phyloP scores from a whole-genome alignment of 306 rosid genomes.

The Sicyos baderoa region DNA sequence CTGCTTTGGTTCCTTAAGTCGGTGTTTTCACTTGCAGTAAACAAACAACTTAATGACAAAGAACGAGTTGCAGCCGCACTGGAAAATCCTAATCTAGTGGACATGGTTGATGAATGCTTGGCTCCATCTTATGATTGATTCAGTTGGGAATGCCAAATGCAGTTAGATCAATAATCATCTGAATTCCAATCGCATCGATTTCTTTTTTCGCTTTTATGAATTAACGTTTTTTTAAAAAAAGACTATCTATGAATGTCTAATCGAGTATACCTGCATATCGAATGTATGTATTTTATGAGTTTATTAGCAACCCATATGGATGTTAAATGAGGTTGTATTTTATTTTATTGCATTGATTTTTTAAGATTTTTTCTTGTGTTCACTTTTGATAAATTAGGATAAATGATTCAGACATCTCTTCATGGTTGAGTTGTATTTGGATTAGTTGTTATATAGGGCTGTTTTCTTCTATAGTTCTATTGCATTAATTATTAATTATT shows the following conservation, averaged over 20 bases:
- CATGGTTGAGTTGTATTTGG: too few relatives aligned
- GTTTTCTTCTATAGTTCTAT: too few relatives aligned
- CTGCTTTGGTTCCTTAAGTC: neutral
- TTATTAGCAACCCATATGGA: neutral
- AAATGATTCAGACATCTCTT: too few relatives aligned
- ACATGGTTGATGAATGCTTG: conserved; percentile 93
- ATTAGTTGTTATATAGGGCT: too few relatives aligned
- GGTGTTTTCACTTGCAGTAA: conserved; percentile 41
- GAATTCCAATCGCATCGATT: neutral
- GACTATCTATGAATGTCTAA: too few relatives aligned
- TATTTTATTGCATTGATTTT: neutral
- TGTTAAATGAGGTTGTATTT: conserved; percentile 4
- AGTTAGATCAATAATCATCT: conserved; percentile 4
- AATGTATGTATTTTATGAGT: neutral
- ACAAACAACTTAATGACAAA: conserved; percentile 88
- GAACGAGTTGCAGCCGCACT: conserved; percentile 91
- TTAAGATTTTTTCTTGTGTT: neutral
- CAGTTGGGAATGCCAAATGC: conserved; percentile 7
- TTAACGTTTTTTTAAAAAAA: too few relatives aligned
- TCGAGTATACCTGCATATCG: too few relatives aligned
- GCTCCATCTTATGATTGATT: conserved; percentile 57
- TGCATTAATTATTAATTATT: too few relatives aligned
- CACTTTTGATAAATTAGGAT: neutral
- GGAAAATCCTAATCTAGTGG: conserved; percentile 74
- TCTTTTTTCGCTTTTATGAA: neutral